Evolutionary conservation across 2,329 filamentous ascomycete species (phyloP).

Genomic region (Pseudogymnoascus sp.): DNA sequence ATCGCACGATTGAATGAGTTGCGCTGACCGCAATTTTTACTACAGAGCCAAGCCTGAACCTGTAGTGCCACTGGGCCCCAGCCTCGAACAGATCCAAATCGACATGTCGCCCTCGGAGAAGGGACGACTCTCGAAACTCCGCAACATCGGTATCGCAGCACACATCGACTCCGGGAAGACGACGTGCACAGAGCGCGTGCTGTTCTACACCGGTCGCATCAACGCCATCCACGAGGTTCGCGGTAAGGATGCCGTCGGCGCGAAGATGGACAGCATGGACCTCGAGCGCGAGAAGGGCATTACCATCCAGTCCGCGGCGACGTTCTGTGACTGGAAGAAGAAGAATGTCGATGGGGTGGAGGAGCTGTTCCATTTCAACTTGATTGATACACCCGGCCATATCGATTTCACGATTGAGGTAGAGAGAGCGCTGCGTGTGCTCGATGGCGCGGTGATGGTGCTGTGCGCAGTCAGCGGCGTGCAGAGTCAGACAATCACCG

Average conservation of each 20-base stretch:
- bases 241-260: conserved; percentile 87
- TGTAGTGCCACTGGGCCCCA: conserved; percentile 20
- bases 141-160: conserved; percentile 97
- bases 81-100: conserved; percentile 58
- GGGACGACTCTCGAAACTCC: conserved; percentile 68
- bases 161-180: conserved; percentile 99
- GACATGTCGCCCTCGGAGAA: conserved; percentile 77
- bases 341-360: conserved; percentile 68
- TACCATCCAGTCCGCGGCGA: conserved; percentile 96
- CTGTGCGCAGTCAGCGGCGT: conserved; percentile 95
- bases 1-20: neutral
- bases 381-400: conserved; percentile 97
- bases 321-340: conserved; percentile 96
- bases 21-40: neutral
- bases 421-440: conserved; percentile 84
- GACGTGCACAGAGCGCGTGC: conserved; percentile 88
- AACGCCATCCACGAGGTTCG: conserved; percentile 96
- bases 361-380: conserved; percentile 91
- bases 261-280: conserved; percentile 99
- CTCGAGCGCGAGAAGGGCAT: conserved; percentile 97
- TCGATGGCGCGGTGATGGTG: conserved; percentile 98
- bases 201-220: conserved; percentile 97
- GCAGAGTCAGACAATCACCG: conserved; percentile 95
- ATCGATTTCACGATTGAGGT: conserved; percentile 99
- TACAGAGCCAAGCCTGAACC: neutral